Conservation (phyloP, 768 basidiomycete species). For the Panellus pusillus region DNA sequence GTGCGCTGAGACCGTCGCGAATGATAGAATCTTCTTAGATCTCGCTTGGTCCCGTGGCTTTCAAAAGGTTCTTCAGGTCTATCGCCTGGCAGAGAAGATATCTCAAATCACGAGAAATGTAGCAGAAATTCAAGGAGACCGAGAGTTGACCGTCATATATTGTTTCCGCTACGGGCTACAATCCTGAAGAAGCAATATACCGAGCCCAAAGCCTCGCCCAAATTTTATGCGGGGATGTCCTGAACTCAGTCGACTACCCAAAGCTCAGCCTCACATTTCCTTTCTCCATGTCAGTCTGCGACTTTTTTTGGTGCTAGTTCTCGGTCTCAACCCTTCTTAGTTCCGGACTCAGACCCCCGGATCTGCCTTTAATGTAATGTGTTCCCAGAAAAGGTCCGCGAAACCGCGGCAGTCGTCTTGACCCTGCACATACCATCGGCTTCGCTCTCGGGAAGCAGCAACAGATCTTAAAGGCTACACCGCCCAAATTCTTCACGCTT, state of each 20-base stretch:
- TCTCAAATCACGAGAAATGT: too few relatives aligned
- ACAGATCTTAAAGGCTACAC: neutral
- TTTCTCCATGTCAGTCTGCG: slow-evolving; percentile 35
- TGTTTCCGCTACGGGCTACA: too few relatives aligned
- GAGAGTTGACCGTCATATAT: too few relatives aligned
- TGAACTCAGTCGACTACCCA: slow-evolving; percentile 36
- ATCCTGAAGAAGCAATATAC: too few relatives aligned
- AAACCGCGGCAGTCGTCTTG: slow-evolving; percentile 20
- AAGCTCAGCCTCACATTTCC: slow-evolving; percentile 27
- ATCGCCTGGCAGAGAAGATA: too few relatives aligned
- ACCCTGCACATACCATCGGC: slow-evolving; percentile 31
- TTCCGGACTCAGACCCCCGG: slow-evolving; percentile 45
- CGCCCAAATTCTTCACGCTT: neutral
- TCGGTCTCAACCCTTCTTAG: slow-evolving; percentile 24
- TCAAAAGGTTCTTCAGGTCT: too few relatives aligned
- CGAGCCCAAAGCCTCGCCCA: too few relatives aligned
- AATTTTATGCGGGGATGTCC: slow-evolving; percentile 23
- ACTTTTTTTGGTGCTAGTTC: neutral
- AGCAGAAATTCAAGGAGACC: too few relatives aligned
- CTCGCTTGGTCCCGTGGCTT: too few relatives aligned
- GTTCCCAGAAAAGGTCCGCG: slow-evolving; percentile 11
- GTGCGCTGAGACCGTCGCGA: too few relatives aligned
- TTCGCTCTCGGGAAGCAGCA: neutral
- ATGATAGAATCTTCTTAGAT: too few relatives aligned
- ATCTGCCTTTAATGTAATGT: slow-evolving; percentile 22